Evolutionary conservation across 1,284 basidiomycete species (phyloP).

Genomic region (Rhodotorula sp.): DNA sequence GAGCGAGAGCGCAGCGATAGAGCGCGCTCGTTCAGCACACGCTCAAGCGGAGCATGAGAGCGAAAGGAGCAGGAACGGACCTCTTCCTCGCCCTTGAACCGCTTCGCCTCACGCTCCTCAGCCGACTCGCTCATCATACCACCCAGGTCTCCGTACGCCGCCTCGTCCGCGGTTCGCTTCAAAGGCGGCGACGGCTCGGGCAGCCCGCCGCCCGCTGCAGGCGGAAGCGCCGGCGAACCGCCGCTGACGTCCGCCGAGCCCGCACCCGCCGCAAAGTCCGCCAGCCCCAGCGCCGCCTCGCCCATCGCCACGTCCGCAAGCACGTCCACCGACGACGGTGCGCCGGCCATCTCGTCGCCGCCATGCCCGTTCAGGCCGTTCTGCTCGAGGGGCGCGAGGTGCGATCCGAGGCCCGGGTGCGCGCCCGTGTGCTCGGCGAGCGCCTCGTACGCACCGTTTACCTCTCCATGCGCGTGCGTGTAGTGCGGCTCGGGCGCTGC

Average conservation of each 20-base stretch:
- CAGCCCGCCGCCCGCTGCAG: neutral
- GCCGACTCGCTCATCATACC: neutral
- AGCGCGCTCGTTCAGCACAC: neutral
- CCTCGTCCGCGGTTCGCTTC: slow-evolving; percentile 26
- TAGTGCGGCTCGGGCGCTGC: neutral
- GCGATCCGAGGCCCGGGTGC: slow-evolving; percentile 23
- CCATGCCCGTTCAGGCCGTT: neutral
- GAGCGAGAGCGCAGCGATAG: neutral
- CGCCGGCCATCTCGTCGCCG: neutral
- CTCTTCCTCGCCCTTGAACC: slow-evolving; percentile 25
- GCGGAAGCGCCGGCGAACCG: slow-evolving; percentile 6
- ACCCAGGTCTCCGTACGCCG: slow-evolving; percentile 1
- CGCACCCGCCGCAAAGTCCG: slow-evolving; percentile 27
- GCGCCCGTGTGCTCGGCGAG: slow-evolving; percentile 6
- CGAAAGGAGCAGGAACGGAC: slow-evolving; percentile 8
- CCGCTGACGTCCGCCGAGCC: slow-evolving; percentile 31
- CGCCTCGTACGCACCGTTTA: slow-evolving; percentile 2
- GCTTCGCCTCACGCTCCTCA: slow-evolving; percentile 28
- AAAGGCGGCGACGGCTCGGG: slow-evolving; percentile 21
- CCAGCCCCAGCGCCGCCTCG: slow-evolving; percentile 29
- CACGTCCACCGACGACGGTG: slow-evolving; percentile 23
- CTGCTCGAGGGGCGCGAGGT: neutral
- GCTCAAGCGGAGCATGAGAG: neutral
- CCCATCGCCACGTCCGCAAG: slow-evolving; percentile 35
- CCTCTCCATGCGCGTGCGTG: neutral